Percentiles rank a stretch among this genome's conserved stretches.
These are phyloP conservation scores for Talaromyces sp. DNA, from an alignment of 2,329 filamentous ascomycete genomes.

Conservation along the genomic window DNA sequence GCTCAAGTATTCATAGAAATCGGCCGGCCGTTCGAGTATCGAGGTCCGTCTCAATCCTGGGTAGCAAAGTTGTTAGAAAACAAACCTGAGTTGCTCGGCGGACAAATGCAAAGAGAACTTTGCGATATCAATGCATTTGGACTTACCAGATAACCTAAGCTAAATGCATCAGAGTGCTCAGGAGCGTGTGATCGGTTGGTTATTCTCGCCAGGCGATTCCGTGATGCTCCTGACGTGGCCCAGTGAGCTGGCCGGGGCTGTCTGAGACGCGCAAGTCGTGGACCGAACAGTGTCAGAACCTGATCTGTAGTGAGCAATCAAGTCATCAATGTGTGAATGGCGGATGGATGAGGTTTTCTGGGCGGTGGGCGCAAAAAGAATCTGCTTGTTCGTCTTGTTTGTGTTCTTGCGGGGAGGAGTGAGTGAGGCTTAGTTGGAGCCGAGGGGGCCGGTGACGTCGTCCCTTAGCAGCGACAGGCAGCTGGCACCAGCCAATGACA, in stretches of 20 bases:
- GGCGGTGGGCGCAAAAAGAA: background rate
- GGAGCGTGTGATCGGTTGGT: background rate
- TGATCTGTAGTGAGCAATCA: background rate
- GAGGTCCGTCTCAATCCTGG: background rate
- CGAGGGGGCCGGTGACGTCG: background rate
- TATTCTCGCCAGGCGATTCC: background rate
- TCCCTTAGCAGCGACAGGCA: background rate
- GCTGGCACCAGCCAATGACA: background rate
- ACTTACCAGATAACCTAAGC: background rate
- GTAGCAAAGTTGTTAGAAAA: background rate
- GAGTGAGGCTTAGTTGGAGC: background rate
- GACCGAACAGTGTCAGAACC: background rate
- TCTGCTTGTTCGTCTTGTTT: background rate
- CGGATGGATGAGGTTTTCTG: background rate
- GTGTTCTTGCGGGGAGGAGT: background rate
- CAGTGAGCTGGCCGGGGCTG: background rate
- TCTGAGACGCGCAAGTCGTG: background rate
- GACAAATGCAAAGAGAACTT: background rate
- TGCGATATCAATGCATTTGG: background rate
- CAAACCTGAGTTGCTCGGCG: background rate
- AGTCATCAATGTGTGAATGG: background rate
- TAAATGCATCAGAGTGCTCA: background rate
- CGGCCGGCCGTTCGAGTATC: background rate
- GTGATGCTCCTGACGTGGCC: background rate
- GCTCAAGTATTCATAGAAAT: background rate